Base-by-base conservation (phyloP, 2,329 filamentous ascomycete species). In the Alternaria triticina region DNA sequence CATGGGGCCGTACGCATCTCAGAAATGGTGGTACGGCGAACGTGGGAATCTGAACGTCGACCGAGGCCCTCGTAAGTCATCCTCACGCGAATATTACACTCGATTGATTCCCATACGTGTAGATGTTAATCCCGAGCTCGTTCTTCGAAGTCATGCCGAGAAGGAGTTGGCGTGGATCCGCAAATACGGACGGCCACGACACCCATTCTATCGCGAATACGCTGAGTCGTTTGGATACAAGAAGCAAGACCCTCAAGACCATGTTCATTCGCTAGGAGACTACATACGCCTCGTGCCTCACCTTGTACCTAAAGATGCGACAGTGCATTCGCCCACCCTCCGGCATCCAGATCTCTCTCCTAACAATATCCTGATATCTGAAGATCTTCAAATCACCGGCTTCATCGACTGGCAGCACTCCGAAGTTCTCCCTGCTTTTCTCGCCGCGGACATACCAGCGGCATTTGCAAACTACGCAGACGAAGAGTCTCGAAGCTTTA, bases 401-500 rank as follows among this genome's bases (percentile, higher is more conserved):
- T 62, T 83, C 2, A 81, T 83, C 36, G 81, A 84, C 62, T 83
- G 54, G 43, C 43, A 46, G 15, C 54, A 57, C 20, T 70, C 70
- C 43, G 47, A 72, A 3, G 67, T 76, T 25, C 74, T 82, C n/a
- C 81, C 80, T 5, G 75, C 77, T 10, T 78, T 80, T 52, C 70
- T 82, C 6, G 70, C 73, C 12, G 72, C 77, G 36, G 78, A 78
- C 3, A 80, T 84, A 50, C 82, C 81, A 23, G 70, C 71, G 7
- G 66, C 66, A 27, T 79, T 83, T 62, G 75, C 82, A 64, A 83
- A 83, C 59, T 82, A 81, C 64, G 67, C 71, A 25, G 78, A 80
- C 62, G 65, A 58, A 45, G 68, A 71, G 61, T 76, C 70, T 33
- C 61, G 30, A 60, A 59, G 17, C 9, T 71, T 74, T 47, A 22